Conservation (phyloP, 164 flowering plant genomes). For the Vitis amurensis region DNA sequence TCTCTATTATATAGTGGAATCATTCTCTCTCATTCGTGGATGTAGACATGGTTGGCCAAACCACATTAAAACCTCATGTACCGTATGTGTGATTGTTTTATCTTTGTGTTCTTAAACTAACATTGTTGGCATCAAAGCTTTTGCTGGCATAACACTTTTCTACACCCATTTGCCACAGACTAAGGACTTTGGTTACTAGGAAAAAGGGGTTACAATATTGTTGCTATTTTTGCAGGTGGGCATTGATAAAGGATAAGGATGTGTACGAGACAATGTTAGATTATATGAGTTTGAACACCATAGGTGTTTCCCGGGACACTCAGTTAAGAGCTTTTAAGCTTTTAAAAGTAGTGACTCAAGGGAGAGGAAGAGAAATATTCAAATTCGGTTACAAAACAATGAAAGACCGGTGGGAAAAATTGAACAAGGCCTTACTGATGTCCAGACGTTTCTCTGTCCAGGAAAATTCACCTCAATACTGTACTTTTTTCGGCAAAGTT, state of each 20-base stretch:
- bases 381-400: constrained; percentile 42
- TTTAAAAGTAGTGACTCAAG: constrained; percentile 35
- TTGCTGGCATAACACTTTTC: too few relatives aligned
- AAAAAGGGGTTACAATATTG: background rate
- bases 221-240: constrained; percentile 53
- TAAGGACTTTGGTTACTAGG: too few relatives aligned
- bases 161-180: too few relatives aligned
- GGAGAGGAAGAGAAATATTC: constrained; percentile 38
- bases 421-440: constrained; percentile 30
- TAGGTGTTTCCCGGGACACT: constrained; percentile 57
- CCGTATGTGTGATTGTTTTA: too few relatives aligned
- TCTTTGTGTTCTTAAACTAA: too few relatives aligned
- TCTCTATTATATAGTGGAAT: too few relatives aligned
- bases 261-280: constrained; percentile 42
- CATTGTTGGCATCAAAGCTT: too few relatives aligned
- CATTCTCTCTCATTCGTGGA: too few relatives aligned
- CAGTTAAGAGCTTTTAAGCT: constrained; percentile 65
- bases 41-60: too few relatives aligned
- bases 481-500: constrained; percentile 43
- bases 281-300: constrained; percentile 24
- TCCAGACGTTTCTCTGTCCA: constrained; percentile 53
- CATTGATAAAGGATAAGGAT: constrained; percentile 57
- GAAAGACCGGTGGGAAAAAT: constrained; percentile 49
- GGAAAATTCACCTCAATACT: constrained; percentile 39
- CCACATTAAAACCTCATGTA: too few relatives aligned